Conservation (phyloP, 805 yeast species). For the Candida maris region DNA sequence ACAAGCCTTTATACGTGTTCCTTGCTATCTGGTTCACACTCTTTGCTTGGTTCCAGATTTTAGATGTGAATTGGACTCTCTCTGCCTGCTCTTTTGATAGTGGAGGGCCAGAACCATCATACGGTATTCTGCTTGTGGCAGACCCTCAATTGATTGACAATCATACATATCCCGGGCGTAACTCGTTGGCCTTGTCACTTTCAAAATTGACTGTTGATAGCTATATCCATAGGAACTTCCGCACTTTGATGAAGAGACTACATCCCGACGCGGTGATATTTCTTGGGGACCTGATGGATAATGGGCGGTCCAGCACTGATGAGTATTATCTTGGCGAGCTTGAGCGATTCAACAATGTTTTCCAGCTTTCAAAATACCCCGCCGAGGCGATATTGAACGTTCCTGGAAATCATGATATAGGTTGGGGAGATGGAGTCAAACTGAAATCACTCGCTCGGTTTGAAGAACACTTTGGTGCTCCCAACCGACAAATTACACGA, state of each 20-base stretch:
- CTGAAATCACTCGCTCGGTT: slow-evolving; percentile 59
- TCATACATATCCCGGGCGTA: slow-evolving; percentile 77
- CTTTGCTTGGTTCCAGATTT: slow-evolving; percentile 12
- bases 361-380: slow-evolving; percentile 45
- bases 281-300: slow-evolving; percentile 91
- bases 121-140: slow-evolving; percentile 51
- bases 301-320: slow-evolving; percentile 82
- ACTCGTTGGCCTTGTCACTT: slow-evolving; percentile 41
- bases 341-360: slow-evolving; percentile 62
- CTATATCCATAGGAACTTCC: slow-evolving; percentile 65
- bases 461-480: slow-evolving; percentile 66
- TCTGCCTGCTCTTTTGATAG: slow-evolving; percentile 10
- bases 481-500: slow-evolving; percentile 49
- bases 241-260: slow-evolving; percentile 58
- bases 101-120: slow-evolving; percentile 1
- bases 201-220: slow-evolving; percentile 67
- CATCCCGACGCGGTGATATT: slow-evolving; percentile 76
- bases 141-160: slow-evolving; percentile 94
- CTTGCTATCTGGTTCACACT: slow-evolving; percentile 11
- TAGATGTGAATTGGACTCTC: slow-evolving; percentile 6
- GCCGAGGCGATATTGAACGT: slow-evolving; percentile 37
- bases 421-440: slow-evolving; percentile 75
- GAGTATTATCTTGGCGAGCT: slow-evolving; percentile 65
- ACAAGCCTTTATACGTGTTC: slow-evolving; percentile 4
- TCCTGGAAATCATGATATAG: slow-evolving; percentile 97